Evolutionary conservation across 306 rosid species (phyloP).

Genomic region (Potentilla sterilis): DNA sequence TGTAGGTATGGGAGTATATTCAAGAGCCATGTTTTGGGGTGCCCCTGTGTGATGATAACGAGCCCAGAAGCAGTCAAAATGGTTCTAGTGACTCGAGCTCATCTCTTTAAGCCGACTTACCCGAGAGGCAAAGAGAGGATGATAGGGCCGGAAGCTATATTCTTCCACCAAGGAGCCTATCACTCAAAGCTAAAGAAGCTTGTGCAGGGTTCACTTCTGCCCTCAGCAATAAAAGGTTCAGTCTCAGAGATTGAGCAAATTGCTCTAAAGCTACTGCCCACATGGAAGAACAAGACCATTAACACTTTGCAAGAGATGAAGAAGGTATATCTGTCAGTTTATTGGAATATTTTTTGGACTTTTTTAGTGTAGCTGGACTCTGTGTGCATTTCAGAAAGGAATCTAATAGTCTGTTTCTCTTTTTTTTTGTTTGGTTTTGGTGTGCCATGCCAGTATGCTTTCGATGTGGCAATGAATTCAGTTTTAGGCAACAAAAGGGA

Average conservation of each 20-base stretch:
- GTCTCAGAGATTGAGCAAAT: conserved; percentile 66
- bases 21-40: conserved; percentile 79
- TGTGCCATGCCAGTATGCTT: conserved; percentile 60
- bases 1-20: conserved; percentile 74
- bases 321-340: conserved; percentile 37
- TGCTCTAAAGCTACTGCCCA: conserved; percentile 48
- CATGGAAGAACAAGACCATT: conserved; percentile 55
- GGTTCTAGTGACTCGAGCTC: conserved; percentile 68
- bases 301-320: conserved; percentile 88
- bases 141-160: conserved; percentile 79
- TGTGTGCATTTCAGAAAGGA: conserved; percentile 14
- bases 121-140: conserved; percentile 86
- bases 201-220: conserved; percentile 58
- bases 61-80: conserved; percentile 65
- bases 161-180: conserved; percentile 79
- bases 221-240: conserved; percentile 50
- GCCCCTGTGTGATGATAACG: conserved; percentile 88
- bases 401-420: conserved; percentile 8
- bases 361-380: conserved; percentile 1
- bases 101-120: conserved; percentile 78
- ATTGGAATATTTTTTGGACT: background rate
- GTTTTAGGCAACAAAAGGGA: conserved; percentile 62
- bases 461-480: conserved; percentile 80
- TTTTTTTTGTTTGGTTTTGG: conserved; percentile 8
- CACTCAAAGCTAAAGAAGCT: conserved; percentile 71